Percentiles rank a stretch among this genome's conserved stretches.
Conservation (phyloP, 164 flowering plant genomes). For the Buxus sempervirens region DNA sequence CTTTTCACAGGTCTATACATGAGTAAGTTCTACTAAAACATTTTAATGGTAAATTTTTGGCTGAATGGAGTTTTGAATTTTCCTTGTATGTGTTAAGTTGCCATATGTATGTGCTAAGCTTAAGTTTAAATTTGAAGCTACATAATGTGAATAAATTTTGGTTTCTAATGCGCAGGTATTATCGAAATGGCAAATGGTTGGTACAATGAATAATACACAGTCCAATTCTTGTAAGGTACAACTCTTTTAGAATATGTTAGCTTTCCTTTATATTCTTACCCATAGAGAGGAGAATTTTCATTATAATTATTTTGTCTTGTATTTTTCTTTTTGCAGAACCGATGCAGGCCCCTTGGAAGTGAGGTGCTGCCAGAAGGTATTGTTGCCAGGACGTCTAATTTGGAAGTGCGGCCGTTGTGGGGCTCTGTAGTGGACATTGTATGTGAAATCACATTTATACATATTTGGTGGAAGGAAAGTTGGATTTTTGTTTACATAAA, state of each 20-base stretch:
- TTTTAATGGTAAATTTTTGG: too few relatives aligned
- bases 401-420: conserved; percentile 85
- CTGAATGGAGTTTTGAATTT: too few relatives aligned
- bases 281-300: not conserved
- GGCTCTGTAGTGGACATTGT: conserved; percentile 41
- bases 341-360: conserved; percentile 62
- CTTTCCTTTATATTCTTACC: not conserved
- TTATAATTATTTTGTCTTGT: not conserved
- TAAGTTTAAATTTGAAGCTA: not conserved
- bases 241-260: not conserved
- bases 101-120: not conserved
- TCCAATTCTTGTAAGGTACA: conserved; percentile 49
- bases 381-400: conserved; percentile 54
- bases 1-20: too few relatives aligned
- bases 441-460: conserved; percentile 4
- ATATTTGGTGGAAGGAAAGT: not conserved
- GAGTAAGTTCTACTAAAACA: too few relatives aligned
- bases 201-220: conserved; percentile 20
- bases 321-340: conserved; percentile 32
- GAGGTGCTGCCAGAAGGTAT: conserved; percentile 82
- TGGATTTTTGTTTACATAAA: not conserved
- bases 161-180: conserved; percentile 37
- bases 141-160: not conserved
- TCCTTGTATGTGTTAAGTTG: too few relatives aligned
- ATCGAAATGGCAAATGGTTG: conserved; percentile 35